Conservation (phyloP, 192 early-diverging fungal genomes). For the Phycomyces nitens region DNA sequence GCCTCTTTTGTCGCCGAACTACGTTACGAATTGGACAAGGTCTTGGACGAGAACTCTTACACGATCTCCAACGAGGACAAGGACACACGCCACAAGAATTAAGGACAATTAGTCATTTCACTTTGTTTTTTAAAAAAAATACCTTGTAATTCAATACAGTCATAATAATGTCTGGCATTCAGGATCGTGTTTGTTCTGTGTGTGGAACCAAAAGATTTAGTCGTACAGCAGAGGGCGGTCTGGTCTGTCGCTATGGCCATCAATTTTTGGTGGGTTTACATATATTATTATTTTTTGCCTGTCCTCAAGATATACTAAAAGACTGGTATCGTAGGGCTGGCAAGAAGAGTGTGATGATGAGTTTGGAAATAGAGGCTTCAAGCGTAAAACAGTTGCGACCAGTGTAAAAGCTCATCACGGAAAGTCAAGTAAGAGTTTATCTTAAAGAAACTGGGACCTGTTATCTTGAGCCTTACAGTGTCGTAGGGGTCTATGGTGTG, state of each 20-base stretch:
- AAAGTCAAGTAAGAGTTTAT: neutral
- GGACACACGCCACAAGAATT: neutral
- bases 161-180: neutral
- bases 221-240: conserved; percentile 3
- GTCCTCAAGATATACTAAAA: too few relatives aligned
- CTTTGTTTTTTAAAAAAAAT: neutral
- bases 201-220: conserved; percentile 24
- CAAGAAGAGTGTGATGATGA: conserved; percentile 27
- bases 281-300: neutral
- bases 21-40: conserved; percentile 60
- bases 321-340: conserved; percentile 13
- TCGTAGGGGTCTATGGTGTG: conserved; percentile 12
- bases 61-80: conserved; percentile 32
- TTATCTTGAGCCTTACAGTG: neutral
- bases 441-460: neutral
- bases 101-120: neutral
- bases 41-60: conserved; percentile 74
- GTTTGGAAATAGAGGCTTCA: too few relatives aligned
- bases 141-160: neutral
- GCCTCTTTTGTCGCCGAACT: conserved; percentile 53
- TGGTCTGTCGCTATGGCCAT: conserved; percentile 39
- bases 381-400: neutral
- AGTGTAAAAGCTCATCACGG: neutral
- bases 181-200: conserved; percentile 15
- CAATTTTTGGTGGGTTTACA: conserved; percentile 20